Evolutionary conservation across 2,329 filamentous ascomycete genomes (phyloP).

Genomic region (Dryadomyces sulphureus): DNA sequence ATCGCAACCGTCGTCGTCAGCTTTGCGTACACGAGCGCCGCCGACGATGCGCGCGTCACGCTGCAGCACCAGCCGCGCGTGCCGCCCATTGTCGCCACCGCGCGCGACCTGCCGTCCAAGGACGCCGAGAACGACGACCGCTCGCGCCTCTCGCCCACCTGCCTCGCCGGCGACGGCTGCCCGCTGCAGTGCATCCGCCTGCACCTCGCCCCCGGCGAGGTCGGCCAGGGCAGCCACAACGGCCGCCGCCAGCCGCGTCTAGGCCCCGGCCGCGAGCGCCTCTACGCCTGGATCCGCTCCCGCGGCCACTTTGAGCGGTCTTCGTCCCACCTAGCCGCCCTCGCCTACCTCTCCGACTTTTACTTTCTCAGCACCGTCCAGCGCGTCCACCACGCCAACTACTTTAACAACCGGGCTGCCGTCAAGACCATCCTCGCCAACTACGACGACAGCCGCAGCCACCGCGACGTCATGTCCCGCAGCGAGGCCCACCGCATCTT

Average conservation of each 20-base stretch:
- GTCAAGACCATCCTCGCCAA: background rate
- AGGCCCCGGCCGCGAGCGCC: background rate
- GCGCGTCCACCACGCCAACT: conserved; percentile 47
- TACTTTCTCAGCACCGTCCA: conserved; percentile 84
- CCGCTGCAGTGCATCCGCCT: background rate
- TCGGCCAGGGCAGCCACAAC: too few relatives aligned
- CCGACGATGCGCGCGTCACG: background rate
- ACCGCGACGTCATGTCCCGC: background rate
- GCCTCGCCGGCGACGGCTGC: background rate
- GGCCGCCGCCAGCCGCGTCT: too few relatives aligned
- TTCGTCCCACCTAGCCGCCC: conserved; percentile 66
- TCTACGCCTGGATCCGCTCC: background rate
- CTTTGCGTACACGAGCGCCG: background rate
- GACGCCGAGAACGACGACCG: background rate
- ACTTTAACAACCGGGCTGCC: background rate
- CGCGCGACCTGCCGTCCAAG: background rate
- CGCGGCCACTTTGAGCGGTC: background rate
- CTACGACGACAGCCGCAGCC: background rate
- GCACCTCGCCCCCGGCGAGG: too few relatives aligned
- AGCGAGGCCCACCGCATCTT: background rate
- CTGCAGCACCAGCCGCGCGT: background rate
- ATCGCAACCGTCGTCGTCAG: conserved; percentile 2
- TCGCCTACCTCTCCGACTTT: conserved; percentile 86
- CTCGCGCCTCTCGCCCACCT: background rate
- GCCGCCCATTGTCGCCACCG: background rate